Evolutionary conservation across 257 asterid species (phyloP).

Genomic region (Solanum chaucha): DNA sequence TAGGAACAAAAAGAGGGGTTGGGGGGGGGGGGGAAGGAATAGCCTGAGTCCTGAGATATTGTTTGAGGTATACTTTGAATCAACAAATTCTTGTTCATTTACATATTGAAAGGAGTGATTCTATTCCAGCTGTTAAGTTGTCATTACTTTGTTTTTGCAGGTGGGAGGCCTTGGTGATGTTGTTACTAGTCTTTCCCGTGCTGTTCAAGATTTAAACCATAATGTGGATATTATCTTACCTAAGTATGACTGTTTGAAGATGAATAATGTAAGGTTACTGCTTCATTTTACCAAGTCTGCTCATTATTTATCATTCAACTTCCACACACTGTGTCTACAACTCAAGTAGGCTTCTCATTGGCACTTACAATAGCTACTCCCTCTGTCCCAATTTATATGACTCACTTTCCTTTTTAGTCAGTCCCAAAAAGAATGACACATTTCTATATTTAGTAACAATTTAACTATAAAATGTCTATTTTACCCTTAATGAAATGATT

Average conservation of each 20-base stretch:
- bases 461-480: too few species aligned
- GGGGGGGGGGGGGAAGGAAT: not conserved
- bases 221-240: conserved; percentile 84
- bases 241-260: conserved; percentile 79
- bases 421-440: too few species aligned
- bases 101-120: not conserved
- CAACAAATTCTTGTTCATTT: not conserved
- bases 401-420: too few species aligned
- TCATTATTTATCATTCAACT: conserved; percentile 1
- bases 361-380: not conserved
- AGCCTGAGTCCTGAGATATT: not conserved
- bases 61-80: not conserved
- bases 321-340: not conserved
- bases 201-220: conserved; percentile 93
- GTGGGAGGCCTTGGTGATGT: conserved; percentile 99
- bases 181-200: conserved; percentile 98
- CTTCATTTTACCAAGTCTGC: conserved; percentile 7
- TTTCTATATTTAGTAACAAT: too few species aligned
- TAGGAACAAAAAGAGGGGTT: not conserved
- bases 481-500: too few species aligned
- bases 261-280: conserved; percentile 46
- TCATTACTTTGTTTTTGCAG: conserved; percentile 35
- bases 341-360: not conserved
- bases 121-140: not conserved
- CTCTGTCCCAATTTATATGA: too few species aligned